Evolutionary conservation across 306 rosid genomes (phyloP), one percentile per base, ranked within the genome.

Genomic region (Glycine tomentella): DNA sequence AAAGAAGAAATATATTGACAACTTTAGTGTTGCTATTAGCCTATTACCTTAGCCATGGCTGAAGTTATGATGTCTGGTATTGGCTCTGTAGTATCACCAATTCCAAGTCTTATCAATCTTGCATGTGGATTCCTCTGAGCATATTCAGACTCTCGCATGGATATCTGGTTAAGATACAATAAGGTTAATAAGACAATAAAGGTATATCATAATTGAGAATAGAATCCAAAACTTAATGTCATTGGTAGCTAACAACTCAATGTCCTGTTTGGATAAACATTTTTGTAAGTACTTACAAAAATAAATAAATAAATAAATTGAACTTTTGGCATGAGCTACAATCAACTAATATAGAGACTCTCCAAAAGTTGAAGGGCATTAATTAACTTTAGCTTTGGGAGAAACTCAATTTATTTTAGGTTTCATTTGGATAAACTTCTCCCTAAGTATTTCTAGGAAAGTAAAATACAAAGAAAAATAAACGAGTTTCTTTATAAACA

Each of bases 1-100:
- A n/a, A n/a, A n/a, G n/a, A n/a, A n/a, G n/a, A n/a, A n/a, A n/a
- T n/a, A n/a, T n/a, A n/a, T n/a, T n/a, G n/a, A n/a, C n/a, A n/a
- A n/a, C n/a, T n/a, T n/a, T n/a, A n/a, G n/a, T n/a, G n/a, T n/a
- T n/a, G n/a, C n/a, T n/a, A n/a, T n/a, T n/a, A n/a, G n/a, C n/a
- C n/a, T n/a, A n/a, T n/a, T 3, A 92, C 97, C 90, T 92, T 80
- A 67, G 88, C 88, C 97, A 90, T 92, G 31, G 91, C 85, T 7
- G 86, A 84, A 15, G 97, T 81, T 70, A 92, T 79, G 75, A 81
- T 72, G 14, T 81, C 82, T 5, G 97, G 94, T 76, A 92, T 88
- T 64, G 97, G 91, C 74, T 92, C 71, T 38, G 97, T 84, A 8
- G 97, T 92, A 49, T 92, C 89, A 7, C 94, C 94, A 34, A 92